Base-by-base conservation (phyloP, 148 eudicot genomes). In the Selenicereus undatus region DNA sequence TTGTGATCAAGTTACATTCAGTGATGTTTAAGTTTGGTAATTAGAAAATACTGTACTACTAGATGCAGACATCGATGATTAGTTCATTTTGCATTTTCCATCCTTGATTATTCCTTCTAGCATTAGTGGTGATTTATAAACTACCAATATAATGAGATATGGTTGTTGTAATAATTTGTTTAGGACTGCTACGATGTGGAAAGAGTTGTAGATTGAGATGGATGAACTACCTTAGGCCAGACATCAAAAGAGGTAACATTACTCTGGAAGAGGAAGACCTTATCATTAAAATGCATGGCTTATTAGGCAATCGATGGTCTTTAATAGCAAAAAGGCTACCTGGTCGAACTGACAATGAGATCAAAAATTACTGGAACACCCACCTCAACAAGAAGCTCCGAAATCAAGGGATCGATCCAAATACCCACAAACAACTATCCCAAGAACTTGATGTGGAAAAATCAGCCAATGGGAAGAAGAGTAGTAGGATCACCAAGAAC, bases 261-360 rank as follows among this genome's bases (percentile, higher is more conserved):
- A 85, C 86, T 24, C 80, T 83, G 0, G 92, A 91, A 18, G 94
- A 91, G 73, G 94, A 91, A 58, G 94, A 89, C 82, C 91, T 91
- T 54, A 88, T 91, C 43, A 84, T 89, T 17, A 87, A 86, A 83
- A 72, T 91, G 74, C 94, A 91, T 82, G 77, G 84, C 42, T 87
- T 89, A 73, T 83, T 91, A 9, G 94, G 92, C 71, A 91, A 91
- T 65, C 77, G 89, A 27, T 91, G 94, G 94, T 91, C 92, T 7
- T 83, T 91, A 8, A 89, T 91, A 9, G 92, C 94, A 0, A 92
- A 91, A 30, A 89, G 94, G 75, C 78, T 91, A 56, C 92, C 94
- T 0, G 94, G 91, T 87, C 87, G 94, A 84, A 89, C 94, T 0
- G 94, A 91, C 79, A 91, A 91, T 74, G 94, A 91, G 81, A 91